Evolutionary conservation across 768 basidiomycete genomes (phyloP).

Genomic region (Leccinum uliginosum): DNA sequence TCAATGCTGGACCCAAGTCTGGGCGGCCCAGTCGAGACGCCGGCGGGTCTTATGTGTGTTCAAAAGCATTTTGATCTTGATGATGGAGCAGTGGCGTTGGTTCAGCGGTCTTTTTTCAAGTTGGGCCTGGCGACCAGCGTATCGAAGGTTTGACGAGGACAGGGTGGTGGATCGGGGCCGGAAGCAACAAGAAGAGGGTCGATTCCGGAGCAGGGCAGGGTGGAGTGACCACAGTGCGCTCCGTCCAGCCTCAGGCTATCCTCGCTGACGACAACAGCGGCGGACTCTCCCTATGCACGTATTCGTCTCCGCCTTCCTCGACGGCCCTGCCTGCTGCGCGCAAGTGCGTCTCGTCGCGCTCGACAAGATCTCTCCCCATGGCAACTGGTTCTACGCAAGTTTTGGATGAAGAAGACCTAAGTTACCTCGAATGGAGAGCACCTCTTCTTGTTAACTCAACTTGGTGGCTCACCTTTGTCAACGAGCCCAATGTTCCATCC

Average conservation of each 20-base stretch:
- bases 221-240: conserved; percentile 46
- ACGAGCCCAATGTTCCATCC: conserved; percentile 63
- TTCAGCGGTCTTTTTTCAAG: conserved; percentile 27
- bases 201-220: conserved; percentile 65
- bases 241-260: too few species aligned
- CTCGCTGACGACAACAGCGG: conserved; percentile 66
- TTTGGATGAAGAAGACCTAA: conserved; percentile 87
- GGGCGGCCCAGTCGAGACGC: conserved; percentile 57
- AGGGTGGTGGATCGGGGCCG: conserved; percentile 2
- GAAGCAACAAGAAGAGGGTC: conserved; percentile 18
- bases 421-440: conserved; percentile 81
- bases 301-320: conserved; percentile 16
- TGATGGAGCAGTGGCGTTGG: conserved; percentile 50
- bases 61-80: conserved; percentile 73
- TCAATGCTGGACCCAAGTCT: conserved; percentile 44
- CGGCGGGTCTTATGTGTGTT: conserved; percentile 60
- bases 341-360: conserved; percentile 49
- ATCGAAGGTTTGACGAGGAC: not conserved
- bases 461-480: conserved; percentile 89
- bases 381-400: conserved; percentile 92
- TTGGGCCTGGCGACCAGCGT: not conserved
- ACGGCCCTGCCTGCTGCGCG: conserved; percentile 12
- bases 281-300: conserved; percentile 27
- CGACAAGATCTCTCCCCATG: conserved; percentile 75
- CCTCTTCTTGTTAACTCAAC: conserved; percentile 89